These are phyloP conservation scores for Umbelopsis sp. DNA, from an alignment of 192 early-diverging fungal species.

Conservation along the genomic window DNA sequence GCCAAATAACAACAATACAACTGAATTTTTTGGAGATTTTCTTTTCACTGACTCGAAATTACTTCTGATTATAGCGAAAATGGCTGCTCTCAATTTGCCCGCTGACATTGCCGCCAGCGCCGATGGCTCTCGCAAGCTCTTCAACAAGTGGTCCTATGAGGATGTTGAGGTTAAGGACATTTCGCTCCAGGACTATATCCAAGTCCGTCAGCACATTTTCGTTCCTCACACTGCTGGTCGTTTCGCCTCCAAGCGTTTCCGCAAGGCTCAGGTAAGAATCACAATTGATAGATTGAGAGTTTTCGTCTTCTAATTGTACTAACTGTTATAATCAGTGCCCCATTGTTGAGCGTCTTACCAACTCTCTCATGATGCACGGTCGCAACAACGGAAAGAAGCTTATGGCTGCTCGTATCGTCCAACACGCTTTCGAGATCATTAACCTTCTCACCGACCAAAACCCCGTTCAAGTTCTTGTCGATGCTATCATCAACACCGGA, in stretches of 20 bases:
- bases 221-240: conserved; percentile 98
- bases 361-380: conserved; percentile 99
- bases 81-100: conserved; percentile 60
- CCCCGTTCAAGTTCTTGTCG: conserved; percentile 98
- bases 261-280: conserved; percentile 85
- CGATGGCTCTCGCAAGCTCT: conserved; percentile 62
- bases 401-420: conserved; percentile 98
- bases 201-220: conserved; percentile 91
- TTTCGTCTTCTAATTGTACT: background rate
- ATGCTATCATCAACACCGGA: conserved; percentile 99
- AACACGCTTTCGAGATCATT: conserved; percentile 99
- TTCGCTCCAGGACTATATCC: conserved; percentile 89
- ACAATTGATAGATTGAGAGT: background rate
- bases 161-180: conserved; percentile 91
- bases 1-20: background rate
- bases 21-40: background rate
- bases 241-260: conserved; percentile 95
- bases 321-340: conserved; percentile 70
- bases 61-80: conserved; percentile 23
- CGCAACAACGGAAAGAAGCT: conserved; percentile 99
- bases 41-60: conserved; percentile 17
- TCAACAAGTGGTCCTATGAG: conserved; percentile 91
- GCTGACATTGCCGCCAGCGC: conserved; percentile 56
- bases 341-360: conserved; percentile 97
- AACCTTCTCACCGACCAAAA: conserved; percentile 98